phyloP scores from a whole-genome alignment of 306 rosid genomes.

The Medicago truncatula region DNA sequence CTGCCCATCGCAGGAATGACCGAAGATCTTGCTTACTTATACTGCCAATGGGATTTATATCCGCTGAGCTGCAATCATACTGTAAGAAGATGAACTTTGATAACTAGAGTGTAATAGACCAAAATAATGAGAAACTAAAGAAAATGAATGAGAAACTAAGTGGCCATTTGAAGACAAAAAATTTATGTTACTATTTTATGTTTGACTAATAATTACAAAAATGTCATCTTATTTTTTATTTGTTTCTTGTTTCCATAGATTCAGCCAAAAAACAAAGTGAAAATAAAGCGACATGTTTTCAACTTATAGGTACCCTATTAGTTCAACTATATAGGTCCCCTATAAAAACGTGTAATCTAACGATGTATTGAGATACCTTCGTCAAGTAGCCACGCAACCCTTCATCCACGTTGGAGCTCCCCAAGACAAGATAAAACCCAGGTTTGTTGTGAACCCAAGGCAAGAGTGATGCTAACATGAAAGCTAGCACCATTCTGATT shows the following conservation, averaged over 20 bases:
- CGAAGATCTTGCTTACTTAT: constrained; percentile 92
- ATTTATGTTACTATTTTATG: not conserved
- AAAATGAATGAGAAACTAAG: constrained; percentile 4
- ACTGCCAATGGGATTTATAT: constrained; percentile 95
- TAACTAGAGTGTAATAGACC: constrained; percentile 25
- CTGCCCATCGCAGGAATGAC: constrained; percentile 88
- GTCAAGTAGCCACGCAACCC: constrained; percentile 90
- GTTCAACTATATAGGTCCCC: not conserved
- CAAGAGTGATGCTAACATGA: constrained; percentile 92
- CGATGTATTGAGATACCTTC: constrained; percentile 59
- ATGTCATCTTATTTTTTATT: not conserved
- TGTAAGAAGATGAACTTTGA: constrained; percentile 44
- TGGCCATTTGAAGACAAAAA: not conserved
- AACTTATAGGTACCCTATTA: not conserved
- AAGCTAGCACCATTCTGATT: constrained; percentile 95
- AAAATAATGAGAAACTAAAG: constrained; percentile 3
- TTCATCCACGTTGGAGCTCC: constrained; percentile 95
- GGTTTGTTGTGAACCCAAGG: constrained; percentile 95
- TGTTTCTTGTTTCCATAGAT: not conserved
- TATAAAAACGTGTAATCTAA: not conserved
- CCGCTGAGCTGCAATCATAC: constrained; percentile 98
- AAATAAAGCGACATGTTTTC: not conserved
- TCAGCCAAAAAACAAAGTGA: not conserved
- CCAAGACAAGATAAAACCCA: constrained; percentile 94
- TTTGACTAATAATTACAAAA: constrained; percentile 18